phyloP scores from a whole-genome alignment of 208 protist species.

The Acanthamoeba culbertsoni region DNA sequence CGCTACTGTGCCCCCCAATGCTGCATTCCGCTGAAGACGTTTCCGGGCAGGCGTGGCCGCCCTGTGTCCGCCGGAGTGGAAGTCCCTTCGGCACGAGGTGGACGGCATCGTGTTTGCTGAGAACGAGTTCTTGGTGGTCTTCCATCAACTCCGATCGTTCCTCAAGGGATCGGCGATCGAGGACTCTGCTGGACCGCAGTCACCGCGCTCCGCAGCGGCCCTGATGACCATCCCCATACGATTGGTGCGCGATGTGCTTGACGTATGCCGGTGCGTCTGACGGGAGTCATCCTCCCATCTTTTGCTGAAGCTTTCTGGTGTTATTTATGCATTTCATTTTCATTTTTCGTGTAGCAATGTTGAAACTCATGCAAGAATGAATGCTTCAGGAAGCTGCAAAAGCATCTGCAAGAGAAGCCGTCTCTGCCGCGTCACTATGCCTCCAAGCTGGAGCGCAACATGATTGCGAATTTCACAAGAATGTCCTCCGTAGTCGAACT shows the following conservation, averaged over 20 bases:
- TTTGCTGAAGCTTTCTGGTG: too few species aligned
- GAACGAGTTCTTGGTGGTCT: constrained; percentile 49
- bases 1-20: too few species aligned
- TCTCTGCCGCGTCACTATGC: constrained; percentile 32
- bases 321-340: too few species aligned
- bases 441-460: constrained; percentile 21
- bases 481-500: not conserved
- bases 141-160: not conserved
- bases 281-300: not conserved
- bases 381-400: not conserved
- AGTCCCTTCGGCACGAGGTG: constrained; percentile 13
- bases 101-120: constrained; percentile 37
- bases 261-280: not conserved
- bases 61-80: constrained; percentile 34
- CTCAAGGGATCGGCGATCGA: not conserved
- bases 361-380: too few species aligned
- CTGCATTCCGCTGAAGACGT: too few species aligned
- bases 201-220: too few species aligned
- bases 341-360: too few species aligned
- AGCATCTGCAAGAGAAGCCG: constrained; percentile 49
- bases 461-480: not conserved
- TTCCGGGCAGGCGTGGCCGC: constrained; percentile 15
- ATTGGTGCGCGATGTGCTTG: not conserved
- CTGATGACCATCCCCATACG: constrained; percentile 19
- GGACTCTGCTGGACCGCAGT: not conserved